Percentiles rank a stretch among this genome's conserved stretches.
phyloP scores from a whole-genome alignment of 805 yeast species.

The Wickerhamiella nectarea region DNA sequence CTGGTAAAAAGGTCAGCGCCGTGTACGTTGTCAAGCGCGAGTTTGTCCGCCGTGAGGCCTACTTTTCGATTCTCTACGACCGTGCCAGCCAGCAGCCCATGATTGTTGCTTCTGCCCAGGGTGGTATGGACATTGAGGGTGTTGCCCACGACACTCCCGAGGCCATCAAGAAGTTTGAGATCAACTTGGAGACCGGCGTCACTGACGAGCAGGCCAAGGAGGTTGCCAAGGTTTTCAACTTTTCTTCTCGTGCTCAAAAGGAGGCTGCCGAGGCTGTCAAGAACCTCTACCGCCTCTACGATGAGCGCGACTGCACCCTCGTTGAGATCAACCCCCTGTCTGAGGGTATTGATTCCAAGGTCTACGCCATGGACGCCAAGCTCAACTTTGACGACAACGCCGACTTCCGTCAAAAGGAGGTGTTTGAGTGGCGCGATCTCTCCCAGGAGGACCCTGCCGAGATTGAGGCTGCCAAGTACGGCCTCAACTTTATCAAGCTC shows the following conservation, averaged over 20 bases:
- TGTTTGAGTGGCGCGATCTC: conserved; percentile 91
- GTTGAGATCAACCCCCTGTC: conserved; percentile 97
- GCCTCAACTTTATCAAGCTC: conserved; percentile 90
- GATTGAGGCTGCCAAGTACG: conserved; percentile 78
- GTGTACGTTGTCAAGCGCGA: conserved; percentile 93
- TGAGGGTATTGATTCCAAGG: conserved; percentile 80
- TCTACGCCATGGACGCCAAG: conserved; percentile 98
- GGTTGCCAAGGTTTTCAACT: conserved; percentile 72
- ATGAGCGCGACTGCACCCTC: conserved; percentile 91
- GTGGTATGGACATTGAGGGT: conserved; percentile 99
- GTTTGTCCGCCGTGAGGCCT: conserved; percentile 87
- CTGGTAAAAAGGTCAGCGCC: conserved; percentile 93
- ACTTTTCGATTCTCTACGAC: conserved; percentile 88
- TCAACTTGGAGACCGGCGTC: conserved; percentile 67
- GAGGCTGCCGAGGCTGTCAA: conserved; percentile 81
- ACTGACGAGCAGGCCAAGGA: conserved; percentile 60
- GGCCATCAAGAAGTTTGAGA: conserved; percentile 78
- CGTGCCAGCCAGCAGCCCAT: conserved; percentile 81
- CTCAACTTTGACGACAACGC: conserved; percentile 97
- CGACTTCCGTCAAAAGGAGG: conserved; percentile 83
- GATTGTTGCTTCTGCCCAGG: conserved; percentile 92
- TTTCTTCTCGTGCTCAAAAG: conserved; percentile 57
- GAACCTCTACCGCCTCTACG: conserved; percentile 78
- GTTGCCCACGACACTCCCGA: conserved; percentile 85
- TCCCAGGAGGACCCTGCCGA: conserved; percentile 98